Evolutionary conservation across 208 protist genomes (phyloP), one percentile per base, ranked within the genome.

Genomic region (Eutreptiella sp.): DNA sequence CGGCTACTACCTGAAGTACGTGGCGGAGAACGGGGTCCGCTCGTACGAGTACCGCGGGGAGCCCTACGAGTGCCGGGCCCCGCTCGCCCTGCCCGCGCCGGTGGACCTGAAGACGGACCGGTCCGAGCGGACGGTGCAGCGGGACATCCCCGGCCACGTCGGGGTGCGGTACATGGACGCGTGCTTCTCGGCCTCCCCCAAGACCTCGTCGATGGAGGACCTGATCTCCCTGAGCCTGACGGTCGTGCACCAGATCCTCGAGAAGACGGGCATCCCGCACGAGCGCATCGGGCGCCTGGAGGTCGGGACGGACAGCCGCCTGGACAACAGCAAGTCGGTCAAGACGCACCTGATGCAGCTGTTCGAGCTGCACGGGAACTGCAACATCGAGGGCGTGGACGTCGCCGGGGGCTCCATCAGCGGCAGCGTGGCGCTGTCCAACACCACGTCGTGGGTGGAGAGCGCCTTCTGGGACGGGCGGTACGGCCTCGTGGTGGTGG

Each of bases 321-420:
- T 94, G 28, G 89, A 95, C 59, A 88, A 92, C 43, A 84, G 74
- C 38, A 95, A 95, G 66, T 79, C 72, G 14, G 77, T 92, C 14
- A 95, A 95, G 63, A 79, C 83, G 4, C 58, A 64, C 26, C 50
- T 95, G 1, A 89, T 93, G 83, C 68, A 81, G 46, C 53, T 92
- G 2, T 91, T 93, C 53, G 50, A 26, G 5, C 46, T 4, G 19
- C n/a, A n/a, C 21, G 23, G 57, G 34, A 29, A 34, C 14, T 62
- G 47, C n/a, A n/a, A n/a, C 33, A 39, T 83, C 16, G 71, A 81
- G 43, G 86, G 89, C 47, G 71, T 90, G 26, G 83, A 93, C 39
- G 81, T 59, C 14, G 88, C 77, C 33, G 89, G 94, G 41, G 89
- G n/a, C n/a, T n/a, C n/a, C n/a, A n/a, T n/a, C n/a, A n/a, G 87